Evolutionary conservation across 441 rosid species (phyloP).

Genomic region (Dalechampia spathulata): DNA sequence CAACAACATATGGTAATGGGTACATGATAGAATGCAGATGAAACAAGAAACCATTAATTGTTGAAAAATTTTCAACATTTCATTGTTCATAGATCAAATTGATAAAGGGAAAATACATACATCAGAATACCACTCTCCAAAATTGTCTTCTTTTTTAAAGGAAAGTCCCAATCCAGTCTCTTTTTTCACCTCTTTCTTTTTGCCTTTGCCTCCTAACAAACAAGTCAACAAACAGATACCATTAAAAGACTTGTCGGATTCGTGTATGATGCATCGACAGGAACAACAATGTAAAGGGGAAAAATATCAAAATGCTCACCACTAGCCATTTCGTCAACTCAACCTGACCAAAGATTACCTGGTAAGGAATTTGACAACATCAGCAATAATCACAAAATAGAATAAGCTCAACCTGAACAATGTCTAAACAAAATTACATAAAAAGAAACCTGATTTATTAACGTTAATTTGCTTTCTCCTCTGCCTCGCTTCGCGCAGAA

Average conservation of each 20-base stretch:
- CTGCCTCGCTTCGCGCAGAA: too few species aligned
- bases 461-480: too few species aligned
- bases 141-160: conserved; percentile 54
- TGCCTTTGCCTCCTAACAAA: conserved; percentile 38
- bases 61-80: too few species aligned
- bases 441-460: too few species aligned
- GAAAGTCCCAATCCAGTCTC: conserved; percentile 70
- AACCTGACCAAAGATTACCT: conserved; percentile 5
- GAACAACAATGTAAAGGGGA: background rate
- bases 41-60: background rate
- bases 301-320: conserved; percentile 3
- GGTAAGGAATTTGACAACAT: too few species aligned
- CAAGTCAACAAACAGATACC: background rate
- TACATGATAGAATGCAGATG: background rate
- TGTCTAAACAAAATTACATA: too few species aligned
- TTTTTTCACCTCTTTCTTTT: conserved; percentile 69
- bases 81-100: too few species aligned
- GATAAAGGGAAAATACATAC: conserved; percentile 13
- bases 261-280: too few species aligned
- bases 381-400: too few species aligned
- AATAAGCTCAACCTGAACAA: too few species aligned
- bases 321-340: conserved; percentile 13
- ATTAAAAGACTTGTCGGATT: too few species aligned
- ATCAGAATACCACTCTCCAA: conserved; percentile 81
- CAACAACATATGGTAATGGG: background rate